A percentile compares a stretch with the other conserved stretches of the same genome.
phyloP scores from a whole-genome alignment of 768 basidiomycete genomes.

The Gloeopeniophorella convolvens region DNA sequence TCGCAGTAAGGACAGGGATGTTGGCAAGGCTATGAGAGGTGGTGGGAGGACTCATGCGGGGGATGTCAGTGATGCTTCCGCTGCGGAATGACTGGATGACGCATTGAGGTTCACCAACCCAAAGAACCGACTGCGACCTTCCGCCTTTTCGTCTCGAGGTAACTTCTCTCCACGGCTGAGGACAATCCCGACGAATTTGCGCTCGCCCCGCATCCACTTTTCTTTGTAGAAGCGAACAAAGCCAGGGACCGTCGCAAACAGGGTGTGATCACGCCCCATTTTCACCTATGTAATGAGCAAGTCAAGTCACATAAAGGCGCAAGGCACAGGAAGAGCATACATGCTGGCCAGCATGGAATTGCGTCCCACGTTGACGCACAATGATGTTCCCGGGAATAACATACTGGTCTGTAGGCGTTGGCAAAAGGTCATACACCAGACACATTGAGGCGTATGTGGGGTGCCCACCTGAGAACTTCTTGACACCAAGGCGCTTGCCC shows the following conservation, averaged over 20 bases:
- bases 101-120: slow-evolving; percentile 62
- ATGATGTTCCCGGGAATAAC: slow-evolving; percentile 96
- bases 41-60: not conserved
- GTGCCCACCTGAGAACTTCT: slow-evolving; percentile 85
- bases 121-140: slow-evolving; percentile 83
- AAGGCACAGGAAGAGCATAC: slow-evolving; percentile 35
- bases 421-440: not conserved
- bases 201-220: slow-evolving; percentile 65
- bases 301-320: not conserved
- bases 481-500: slow-evolving; percentile 89
- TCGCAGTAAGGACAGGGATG: not conserved
- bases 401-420: slow-evolving; percentile 68
- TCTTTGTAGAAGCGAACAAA: slow-evolving; percentile 92
- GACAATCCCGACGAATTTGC: slow-evolving; percentile 81
- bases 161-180: slow-evolving; percentile 76
- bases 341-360: slow-evolving; percentile 92
- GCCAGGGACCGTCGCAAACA: slow-evolving; percentile 86
- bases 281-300: slow-evolving; percentile 52
- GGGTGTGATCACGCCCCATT: slow-evolving; percentile 90
- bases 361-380: slow-evolving; percentile 86
- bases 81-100: slow-evolving; percentile 4
- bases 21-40: not conserved
- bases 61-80: not conserved
- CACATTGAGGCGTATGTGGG: not conserved
- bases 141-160: slow-evolving; percentile 66